Evolutionary conservation across 2,329 filamentous ascomycete species (phyloP).

Genomic region (Stemphylium beticola): DNA sequence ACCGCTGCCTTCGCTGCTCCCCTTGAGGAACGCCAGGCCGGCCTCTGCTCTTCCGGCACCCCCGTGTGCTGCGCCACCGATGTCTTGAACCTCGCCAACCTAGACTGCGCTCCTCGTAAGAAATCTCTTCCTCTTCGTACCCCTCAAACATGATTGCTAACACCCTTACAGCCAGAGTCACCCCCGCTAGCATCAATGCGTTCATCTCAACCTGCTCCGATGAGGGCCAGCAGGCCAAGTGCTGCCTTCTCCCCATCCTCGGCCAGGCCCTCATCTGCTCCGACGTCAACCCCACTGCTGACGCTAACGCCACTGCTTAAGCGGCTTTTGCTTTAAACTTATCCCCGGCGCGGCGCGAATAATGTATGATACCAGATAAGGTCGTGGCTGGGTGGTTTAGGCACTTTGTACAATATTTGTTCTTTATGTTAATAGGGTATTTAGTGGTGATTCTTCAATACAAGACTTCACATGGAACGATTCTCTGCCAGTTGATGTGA

Average conservation of each 20-base stretch:
- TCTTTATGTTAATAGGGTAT: neutral
- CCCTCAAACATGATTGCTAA: slow-evolving; percentile 15
- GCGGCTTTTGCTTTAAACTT: neutral
- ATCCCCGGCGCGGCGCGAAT: neutral
- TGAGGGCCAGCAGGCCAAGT: slow-evolving; percentile 62
- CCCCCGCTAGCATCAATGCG: slow-evolving; percentile 49
- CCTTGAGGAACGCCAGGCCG: slow-evolving; percentile 40
- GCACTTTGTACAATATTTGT: slow-evolving; percentile 5
- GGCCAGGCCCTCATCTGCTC: slow-evolving; percentile 50
- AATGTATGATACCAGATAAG: neutral
- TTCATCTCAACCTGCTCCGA: slow-evolving; percentile 58
- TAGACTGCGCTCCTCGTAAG: slow-evolving; percentile 64
- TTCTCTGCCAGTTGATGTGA: neutral
- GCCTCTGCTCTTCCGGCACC: slow-evolving; percentile 45
- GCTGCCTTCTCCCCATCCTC: slow-evolving; percentile 62
- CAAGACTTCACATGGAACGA: neutral
- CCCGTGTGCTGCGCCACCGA: slow-evolving; percentile 68
- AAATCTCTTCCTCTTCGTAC: slow-evolving; percentile 11
- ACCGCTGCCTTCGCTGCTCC: slow-evolving; percentile 39
- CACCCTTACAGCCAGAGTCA: slow-evolving; percentile 35
- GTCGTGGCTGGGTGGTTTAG: neutral
- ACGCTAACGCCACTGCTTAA: neutral
- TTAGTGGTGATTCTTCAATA: slow-evolving; percentile 4
- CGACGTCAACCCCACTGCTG: slow-evolving; percentile 38
- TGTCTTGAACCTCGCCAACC: slow-evolving; percentile 62